A percentile compares a stretch with the other conserved stretches of the same genome.
These are phyloP conservation scores for Laburnicola sp. DNA, from an alignment of 2,329 filamentous ascomycete genomes.

Conservation along the genomic window DNA sequence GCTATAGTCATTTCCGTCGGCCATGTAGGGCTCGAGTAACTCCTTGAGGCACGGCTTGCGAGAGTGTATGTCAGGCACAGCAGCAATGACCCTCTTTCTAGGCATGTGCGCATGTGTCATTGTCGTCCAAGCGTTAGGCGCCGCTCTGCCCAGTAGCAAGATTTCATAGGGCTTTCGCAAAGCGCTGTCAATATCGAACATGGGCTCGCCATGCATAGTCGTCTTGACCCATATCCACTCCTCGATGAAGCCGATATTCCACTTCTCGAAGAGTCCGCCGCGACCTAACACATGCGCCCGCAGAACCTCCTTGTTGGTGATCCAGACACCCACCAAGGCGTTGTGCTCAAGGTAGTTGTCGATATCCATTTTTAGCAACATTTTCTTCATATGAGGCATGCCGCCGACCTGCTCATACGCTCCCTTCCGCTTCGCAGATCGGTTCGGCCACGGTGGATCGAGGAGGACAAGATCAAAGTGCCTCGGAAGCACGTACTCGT, in stretches of 20 bases:
- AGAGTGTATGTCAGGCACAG: slow-evolving; percentile 77
- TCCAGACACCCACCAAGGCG: slow-evolving; percentile 67
- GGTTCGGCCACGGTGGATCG: slow-evolving; percentile 82
- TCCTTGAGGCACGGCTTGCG: slow-evolving; percentile 72
- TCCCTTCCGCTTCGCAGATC: slow-evolving; percentile 67
- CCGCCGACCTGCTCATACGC: slow-evolving; percentile 51
- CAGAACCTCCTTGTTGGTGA: slow-evolving; percentile 70
- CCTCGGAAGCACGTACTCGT: slow-evolving; percentile 48
- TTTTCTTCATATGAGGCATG: slow-evolving; percentile 52
- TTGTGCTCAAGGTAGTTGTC: slow-evolving; percentile 43
- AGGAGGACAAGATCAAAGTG: slow-evolving; percentile 70
- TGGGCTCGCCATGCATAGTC: slow-evolving; percentile 65
- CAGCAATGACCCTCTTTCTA: slow-evolving; percentile 63
- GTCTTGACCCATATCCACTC: slow-evolving; percentile 84
- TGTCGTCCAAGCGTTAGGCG: slow-evolving; percentile 28
- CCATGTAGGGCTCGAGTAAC: slow-evolving; percentile 61
- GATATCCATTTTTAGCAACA: slow-evolving; percentile 52
- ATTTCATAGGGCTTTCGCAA: slow-evolving; percentile 80
- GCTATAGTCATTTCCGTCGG: slow-evolving; percentile 49
- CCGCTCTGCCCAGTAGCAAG: slow-evolving; percentile 61
- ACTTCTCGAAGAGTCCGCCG: slow-evolving; percentile 64
- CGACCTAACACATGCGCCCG: slow-evolving; percentile 59
- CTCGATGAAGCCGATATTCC: slow-evolving; percentile 66
- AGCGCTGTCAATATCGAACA: slow-evolving; percentile 61
- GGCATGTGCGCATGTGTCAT: slow-evolving; percentile 36